Evolutionary conservation across 208 protist genomes (phyloP), one percentile per base, ranked within the genome.

Genomic region (Acanthamoeba lugdunensis): DNA sequence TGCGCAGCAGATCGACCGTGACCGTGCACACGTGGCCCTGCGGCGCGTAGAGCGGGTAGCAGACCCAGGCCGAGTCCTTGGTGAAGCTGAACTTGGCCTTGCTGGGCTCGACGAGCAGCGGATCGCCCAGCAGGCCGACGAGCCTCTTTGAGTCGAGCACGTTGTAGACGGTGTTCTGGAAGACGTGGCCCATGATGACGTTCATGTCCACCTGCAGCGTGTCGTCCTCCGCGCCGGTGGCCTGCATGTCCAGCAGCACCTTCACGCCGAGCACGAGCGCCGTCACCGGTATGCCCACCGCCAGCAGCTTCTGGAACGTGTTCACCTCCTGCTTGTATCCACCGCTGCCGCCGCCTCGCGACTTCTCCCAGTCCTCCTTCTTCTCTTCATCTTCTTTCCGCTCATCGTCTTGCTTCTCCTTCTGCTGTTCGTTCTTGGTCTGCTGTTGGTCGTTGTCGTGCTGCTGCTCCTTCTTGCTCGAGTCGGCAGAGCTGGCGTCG

Each of bases 91-190:
- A 81, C 71, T 81, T 81, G 71, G 71, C 71, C 71, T 81, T 33
- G 25, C 16, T 33, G 14, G 71, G 71, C 41, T 81, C 71, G 9
- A 81, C 71, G 33, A 81, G 71, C 5, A 81, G 71, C 71, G 71
- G 71, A 23, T 81, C 71, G 71, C 71, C 71, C 71, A 81, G 71
- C 25, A 81, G 9, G 30, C 13, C 13, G 16, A 81, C 41, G 30
- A 81, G 71, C 71, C 48, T 45, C 71, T 81, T 81, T 37, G 71
- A 81, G 71, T 81, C 71, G 71, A 81, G 71, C 71, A 81, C 71
- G 71, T 81, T 81, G 71, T 81, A 81, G 30, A 65, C 50, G 28
- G 54, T 88, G 28, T 9, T 21, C 14, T 54, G 45, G 81, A 63
- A 88, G 54, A 54, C 21, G n/a, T 88, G 81, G 23, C 23, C 14